These are phyloP conservation scores for Pleurotus tuber-regium DNA, from an alignment of 768 basidiomycete species.

Conservation along the genomic window DNA sequence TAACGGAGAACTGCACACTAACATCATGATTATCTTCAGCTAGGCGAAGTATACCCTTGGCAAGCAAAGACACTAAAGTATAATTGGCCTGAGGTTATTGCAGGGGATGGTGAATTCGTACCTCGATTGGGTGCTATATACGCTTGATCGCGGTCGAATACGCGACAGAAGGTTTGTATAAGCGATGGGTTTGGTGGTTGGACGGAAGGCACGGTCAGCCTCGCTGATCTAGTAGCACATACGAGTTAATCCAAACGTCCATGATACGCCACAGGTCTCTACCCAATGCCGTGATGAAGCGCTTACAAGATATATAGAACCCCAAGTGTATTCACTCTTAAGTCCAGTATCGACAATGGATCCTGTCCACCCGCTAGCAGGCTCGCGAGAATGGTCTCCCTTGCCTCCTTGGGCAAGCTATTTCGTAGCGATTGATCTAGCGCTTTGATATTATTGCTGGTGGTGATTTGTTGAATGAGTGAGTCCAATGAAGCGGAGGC, in stretches of 20 bases:
- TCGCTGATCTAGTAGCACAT: constrained; percentile 48
- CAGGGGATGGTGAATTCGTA: constrained; percentile 21
- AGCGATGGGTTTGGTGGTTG: constrained; percentile 40
- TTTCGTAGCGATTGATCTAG: constrained; percentile 45
- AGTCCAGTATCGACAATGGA: constrained; percentile 59
- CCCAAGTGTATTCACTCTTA: constrained; percentile 57
- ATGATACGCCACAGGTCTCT: too few species aligned
- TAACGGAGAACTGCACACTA: constrained; percentile 18
- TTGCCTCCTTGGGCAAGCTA: constrained; percentile 52
- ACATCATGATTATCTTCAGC: constrained; percentile 53
- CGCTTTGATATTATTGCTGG: constrained; percentile 30
- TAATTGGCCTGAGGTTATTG: not conserved
- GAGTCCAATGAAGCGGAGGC: constrained; percentile 29
- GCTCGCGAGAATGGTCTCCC: constrained; percentile 55
- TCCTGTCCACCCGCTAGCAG: constrained; percentile 60
- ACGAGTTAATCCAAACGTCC: not conserved
- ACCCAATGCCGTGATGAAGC: not conserved
- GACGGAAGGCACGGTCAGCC: constrained; percentile 40
- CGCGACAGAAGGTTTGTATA: constrained; percentile 56
- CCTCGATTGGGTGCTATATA: constrained; percentile 69
- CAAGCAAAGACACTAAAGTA: constrained; percentile 58
- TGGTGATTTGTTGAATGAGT: constrained; percentile 46
- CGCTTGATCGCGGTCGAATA: constrained; percentile 63
- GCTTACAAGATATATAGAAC: constrained; percentile 74
- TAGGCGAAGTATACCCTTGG: constrained; percentile 55